Evolutionary conservation across 345 rosid genomes (phyloP).

Genomic region (Sisymbrium altissimum): DNA sequence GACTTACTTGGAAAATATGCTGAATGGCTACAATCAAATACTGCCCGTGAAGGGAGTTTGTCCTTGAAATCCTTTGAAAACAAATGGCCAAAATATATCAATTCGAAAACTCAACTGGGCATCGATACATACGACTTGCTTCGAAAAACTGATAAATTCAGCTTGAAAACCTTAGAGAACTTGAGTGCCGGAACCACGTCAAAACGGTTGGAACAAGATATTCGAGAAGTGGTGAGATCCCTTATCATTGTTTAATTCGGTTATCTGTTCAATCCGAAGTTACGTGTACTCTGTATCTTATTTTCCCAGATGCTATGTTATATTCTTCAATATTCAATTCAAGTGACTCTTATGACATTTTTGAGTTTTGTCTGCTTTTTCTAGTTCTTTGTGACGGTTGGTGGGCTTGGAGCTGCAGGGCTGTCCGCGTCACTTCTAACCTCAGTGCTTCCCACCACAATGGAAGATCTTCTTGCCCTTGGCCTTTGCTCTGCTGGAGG

Average conservation of each 20-base stretch:
- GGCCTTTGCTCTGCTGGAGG: constrained; percentile 98
- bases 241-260: background rate
- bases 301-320: background rate
- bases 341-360: background rate
- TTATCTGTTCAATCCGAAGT: background rate
- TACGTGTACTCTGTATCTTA: background rate
- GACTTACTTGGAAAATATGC: constrained; percentile 64
- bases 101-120: constrained; percentile 37
- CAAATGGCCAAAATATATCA: constrained; percentile 57
- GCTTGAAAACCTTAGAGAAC: constrained; percentile 54
- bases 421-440: constrained; percentile 88
- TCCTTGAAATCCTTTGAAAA: constrained; percentile 71
- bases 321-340: background rate
- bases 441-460: constrained; percentile 73
- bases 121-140: constrained; percentile 48
- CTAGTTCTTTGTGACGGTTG: constrained; percentile 77
- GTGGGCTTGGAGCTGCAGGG: constrained; percentile 92
- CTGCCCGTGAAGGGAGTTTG: constrained; percentile 53
- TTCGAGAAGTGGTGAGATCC: constrained; percentile 65
- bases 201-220: constrained; percentile 62
- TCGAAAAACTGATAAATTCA: constrained; percentile 46
- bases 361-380: constrained; percentile 14
- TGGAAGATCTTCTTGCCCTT: constrained; percentile 93
- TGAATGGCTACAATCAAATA: constrained; percentile 70
- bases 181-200: constrained; percentile 61